Percentiles rank a stretch among this genome's conserved stretches.
These are phyloP conservation scores for Populus alba DNA, from an alignment of 345 rosid genomes.

Conservation along the genomic window DNA sequence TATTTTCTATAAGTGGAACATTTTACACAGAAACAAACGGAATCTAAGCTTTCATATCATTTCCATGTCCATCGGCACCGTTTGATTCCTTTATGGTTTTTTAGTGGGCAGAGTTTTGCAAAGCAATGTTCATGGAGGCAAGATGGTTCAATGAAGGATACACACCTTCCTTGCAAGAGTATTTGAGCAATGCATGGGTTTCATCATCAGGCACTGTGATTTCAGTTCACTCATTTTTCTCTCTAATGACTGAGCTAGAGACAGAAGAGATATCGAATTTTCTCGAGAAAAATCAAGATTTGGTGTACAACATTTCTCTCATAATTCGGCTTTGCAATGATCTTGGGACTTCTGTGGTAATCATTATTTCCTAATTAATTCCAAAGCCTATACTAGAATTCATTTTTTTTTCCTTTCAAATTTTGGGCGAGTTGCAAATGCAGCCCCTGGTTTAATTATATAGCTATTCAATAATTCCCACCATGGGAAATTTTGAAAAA, in stretches of 20 bases:
- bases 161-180: constrained; percentile 41
- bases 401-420: too few species aligned
- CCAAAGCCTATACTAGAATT: too few species aligned
- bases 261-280: constrained; percentile 6
- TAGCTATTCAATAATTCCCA: background rate
- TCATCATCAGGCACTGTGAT: constrained; percentile 43
- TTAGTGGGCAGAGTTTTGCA: constrained; percentile 57
- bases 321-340: constrained; percentile 54
- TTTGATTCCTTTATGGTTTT: background rate
- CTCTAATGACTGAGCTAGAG: constrained; percentile 5
- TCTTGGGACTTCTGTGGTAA: constrained; percentile 43
- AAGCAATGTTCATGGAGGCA: constrained; percentile 47
- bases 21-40: too few species aligned
- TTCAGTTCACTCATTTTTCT: constrained; percentile 28
- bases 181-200: constrained; percentile 41
- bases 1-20: too few species aligned
- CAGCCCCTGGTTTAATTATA: background rate
- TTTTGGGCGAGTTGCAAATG: background rate
- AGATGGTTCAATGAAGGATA: constrained; percentile 39
- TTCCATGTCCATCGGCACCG: background rate
- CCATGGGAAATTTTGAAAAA: background rate
- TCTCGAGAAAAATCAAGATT: constrained; percentile 20
- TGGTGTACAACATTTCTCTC: constrained; percentile 30
- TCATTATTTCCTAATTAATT: background rate
- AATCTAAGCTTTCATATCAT: background rate